Evolutionary conservation across 176 grass and related monocot species (phyloP), one percentile per base, ranked within the genome.

Genomic region (Paspalum vaginatum): DNA sequence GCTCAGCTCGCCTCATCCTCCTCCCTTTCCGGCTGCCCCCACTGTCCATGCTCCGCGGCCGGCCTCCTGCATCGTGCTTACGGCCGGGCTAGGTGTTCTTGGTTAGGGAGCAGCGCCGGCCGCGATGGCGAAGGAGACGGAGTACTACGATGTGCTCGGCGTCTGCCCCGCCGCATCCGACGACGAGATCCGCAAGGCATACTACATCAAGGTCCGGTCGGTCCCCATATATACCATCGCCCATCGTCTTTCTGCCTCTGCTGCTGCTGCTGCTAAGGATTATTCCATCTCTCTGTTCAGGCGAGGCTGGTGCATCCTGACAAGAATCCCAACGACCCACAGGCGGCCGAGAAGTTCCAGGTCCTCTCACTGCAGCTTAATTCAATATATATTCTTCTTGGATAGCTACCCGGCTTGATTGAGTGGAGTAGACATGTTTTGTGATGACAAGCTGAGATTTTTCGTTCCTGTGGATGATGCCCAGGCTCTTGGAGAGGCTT

Each of bases 101-200:
- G 64, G 39, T 4, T 48, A 80, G 70, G 63, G 77, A 76, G 63
- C 53, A 45, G 66, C 32, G 0, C 11, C 45, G 38, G 85, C 42
- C 39, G 69, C 54, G 62, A 98, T 98, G 96, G 84, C 88, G 27
- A 95, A 95, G 86, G 96, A 99, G 81, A 95, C 90, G 10, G 96
- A 99, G 90, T 99, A 95, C 81, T 99, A 99, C 84, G 92, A 99
- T 79, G 78, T 89, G 26, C 91, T 99, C 45, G 92, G 93, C 71
- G 86, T 99, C 80, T 20, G 80, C 41, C 88, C 92, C 51, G 70
- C 81, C 16, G 86, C 96, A 58, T 86, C 96, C 32, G 90, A 95
- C 65, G 92, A 99, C 53, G 93, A 99, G 86, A 95, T 99, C 87
- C 91, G 96, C 84, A 95, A 91, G 78, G 96, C 96, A 2, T 99